These are phyloP conservation scores for Setaria viridis DNA, from an alignment of 202 grass and related monocot genomes.

Conservation along the genomic window DNA sequence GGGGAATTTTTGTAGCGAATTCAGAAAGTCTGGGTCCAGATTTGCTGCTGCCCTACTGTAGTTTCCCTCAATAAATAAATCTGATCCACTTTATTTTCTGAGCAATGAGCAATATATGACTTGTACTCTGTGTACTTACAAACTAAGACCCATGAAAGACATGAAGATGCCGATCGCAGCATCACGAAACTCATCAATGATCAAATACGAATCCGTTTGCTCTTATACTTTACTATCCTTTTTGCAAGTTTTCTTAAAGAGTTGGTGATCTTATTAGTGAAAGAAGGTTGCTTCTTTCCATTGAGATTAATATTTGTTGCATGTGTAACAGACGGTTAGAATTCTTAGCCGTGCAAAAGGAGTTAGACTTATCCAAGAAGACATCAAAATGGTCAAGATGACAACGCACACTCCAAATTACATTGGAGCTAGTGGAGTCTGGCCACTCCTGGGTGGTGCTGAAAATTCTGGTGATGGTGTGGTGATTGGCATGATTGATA, in stretches of 20 bases:
- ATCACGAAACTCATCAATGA: not conserved
- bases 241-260: conserved; percentile 25
- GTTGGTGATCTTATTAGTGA: conserved; percentile 16
- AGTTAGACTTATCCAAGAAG: conserved; percentile 77
- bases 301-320: conserved; percentile 32
- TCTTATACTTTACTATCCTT: conserved; percentile 5
- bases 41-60: not conserved
- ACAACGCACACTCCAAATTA: conserved; percentile 80
- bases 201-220: conserved; percentile 23
- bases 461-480: conserved; percentile 72
- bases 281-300: not conserved
- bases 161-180: not conserved
- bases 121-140: conserved; percentile 10
- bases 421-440: conserved; percentile 75
- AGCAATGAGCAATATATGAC: conserved; percentile 3
- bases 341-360: conserved; percentile 72
- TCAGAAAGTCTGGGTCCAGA: not conserved
- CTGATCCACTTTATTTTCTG: not conserved
- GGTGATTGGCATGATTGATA: conserved; percentile 94
- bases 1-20: not conserved
- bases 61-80: not conserved
- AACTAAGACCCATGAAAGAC: conserved; percentile 17
- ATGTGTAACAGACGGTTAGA: conserved; percentile 55
- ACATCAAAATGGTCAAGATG: conserved; percentile 77
- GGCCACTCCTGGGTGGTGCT: conserved; percentile 71